Evolutionary conservation across 2,329 filamentous ascomycete species (phyloP), one percentile per base, ranked within the genome.

Genomic region (Aspergillus hiratsukae): DNA sequence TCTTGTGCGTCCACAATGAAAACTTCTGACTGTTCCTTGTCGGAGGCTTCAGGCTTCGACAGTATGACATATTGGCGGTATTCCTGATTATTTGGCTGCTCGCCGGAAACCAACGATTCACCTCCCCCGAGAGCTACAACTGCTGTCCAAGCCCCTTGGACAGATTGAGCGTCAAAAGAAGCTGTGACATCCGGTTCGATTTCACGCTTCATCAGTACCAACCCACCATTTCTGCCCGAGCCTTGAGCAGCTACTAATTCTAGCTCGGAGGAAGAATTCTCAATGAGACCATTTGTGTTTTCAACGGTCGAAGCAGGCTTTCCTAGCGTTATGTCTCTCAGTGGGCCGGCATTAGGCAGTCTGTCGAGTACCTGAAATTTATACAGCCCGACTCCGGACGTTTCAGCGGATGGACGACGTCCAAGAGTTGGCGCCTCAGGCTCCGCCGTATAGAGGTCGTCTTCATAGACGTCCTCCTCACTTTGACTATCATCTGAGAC

Each of bases 101-200:
- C 81, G 1, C 78, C 73, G 48, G 66, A 62, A 54, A 75, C 65
- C 5, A 82, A 76, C 2, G 81, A 69, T 11, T 77, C 77, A 8
- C 78, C 72, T 3, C 65, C 80, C 77, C 58, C 80, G 76, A 55
- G 78, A 62, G 49, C 68, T 58, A 66, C 67, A 75, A 14, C 86
- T 81, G 96, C 83, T 48, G 91, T 88, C 93, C 93, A 97, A 57
- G 95, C 82, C 1, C 86, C 87, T 56, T 87, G 81, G 1, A 88
- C 88, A 63, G 88, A 85, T 1, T 88, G 84, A 50, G 94, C 86
- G 50, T 87, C 83, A 63, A 90, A 87, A 23, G 84, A 83, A 1
- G 86, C 87, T 19, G 89, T 82, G 25, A 88, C 81, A 54, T 82
- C 83, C 1, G 91, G 90, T 54, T 90, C 86, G 53, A 97, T 84